A percentile compares a stretch with the other conserved stretches of the same genome.
Conservation (phyloP, 2,329 filamentous ascomycete species). For the Fusarium fujikuroi region DNA sequence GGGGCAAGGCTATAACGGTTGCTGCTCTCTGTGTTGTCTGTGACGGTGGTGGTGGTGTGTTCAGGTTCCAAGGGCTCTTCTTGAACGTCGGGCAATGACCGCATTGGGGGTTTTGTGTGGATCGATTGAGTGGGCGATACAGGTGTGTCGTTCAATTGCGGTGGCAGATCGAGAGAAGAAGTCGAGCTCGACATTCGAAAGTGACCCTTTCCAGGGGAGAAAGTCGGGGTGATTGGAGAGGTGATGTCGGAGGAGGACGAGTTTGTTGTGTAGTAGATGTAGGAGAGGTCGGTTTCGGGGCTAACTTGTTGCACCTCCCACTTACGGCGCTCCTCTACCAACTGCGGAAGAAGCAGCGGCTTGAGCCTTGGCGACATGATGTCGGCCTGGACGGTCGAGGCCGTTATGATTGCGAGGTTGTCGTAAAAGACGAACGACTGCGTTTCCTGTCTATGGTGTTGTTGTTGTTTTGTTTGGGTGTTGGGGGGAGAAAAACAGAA, state of each 20-base stretch:
- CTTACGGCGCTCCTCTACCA: constrained; percentile 62
- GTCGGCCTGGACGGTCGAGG: constrained; percentile 41
- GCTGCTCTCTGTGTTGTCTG: constrained; percentile 43
- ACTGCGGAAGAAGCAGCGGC: constrained; percentile 63
- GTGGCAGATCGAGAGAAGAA: constrained; percentile 77
- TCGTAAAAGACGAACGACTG: constrained; percentile 32
- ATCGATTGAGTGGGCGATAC: constrained; percentile 62
- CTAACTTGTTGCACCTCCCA: constrained; percentile 49
- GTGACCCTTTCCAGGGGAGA: constrained; percentile 69
- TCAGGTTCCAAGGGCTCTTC: constrained; percentile 83
- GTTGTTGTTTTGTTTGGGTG: constrained; percentile 14
- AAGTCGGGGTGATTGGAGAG: constrained; percentile 77
- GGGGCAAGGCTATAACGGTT: constrained; percentile 60
- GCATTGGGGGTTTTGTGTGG: constrained; percentile 67
- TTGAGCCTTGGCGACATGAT: constrained; percentile 62
- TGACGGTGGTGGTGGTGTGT: constrained; percentile 47
- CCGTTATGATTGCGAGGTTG: constrained; percentile 30
- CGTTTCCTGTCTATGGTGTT: not conserved
- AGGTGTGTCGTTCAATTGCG: constrained; percentile 57
- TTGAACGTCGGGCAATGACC: constrained; percentile 80
- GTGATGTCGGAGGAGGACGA: constrained; percentile 74
- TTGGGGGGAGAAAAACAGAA: constrained; percentile 17
- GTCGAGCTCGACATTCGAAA: constrained; percentile 77
- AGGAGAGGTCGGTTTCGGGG: constrained; percentile 49
- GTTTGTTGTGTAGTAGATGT: constrained; percentile 60